Percentiles rank a stretch among this genome's conserved stretches.
Conservation (phyloP, 768 basidiomycete species). For the Trametes cinnabarina region DNA sequence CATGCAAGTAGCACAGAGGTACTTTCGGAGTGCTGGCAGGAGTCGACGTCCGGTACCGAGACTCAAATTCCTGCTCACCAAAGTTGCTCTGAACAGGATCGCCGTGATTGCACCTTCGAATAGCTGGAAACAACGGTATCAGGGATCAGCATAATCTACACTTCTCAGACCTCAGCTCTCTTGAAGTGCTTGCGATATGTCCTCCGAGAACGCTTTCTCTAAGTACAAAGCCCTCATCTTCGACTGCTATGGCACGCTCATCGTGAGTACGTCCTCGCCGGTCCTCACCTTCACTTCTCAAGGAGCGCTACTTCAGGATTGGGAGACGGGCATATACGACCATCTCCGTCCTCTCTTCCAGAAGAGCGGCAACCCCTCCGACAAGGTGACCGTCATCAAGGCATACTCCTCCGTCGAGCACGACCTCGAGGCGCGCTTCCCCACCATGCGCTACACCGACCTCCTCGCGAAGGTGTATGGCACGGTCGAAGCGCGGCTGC, state of each 20-base stretch:
- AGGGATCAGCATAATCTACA: no score
- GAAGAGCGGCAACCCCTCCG: constrained; percentile 38
- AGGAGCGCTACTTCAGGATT: no score
- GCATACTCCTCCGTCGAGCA: constrained; percentile 54
- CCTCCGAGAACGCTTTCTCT: constrained; percentile 13
- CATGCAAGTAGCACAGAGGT: no score
- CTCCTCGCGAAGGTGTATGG: constrained; percentile 46
- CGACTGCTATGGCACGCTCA: constrained; percentile 76
- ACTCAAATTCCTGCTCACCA: no score
- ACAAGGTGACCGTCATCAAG: constrained; percentile 49
- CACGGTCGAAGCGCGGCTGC: constrained; percentile 34
- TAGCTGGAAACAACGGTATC: no score
- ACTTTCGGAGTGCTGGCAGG: no score
- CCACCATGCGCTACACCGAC: constrained; percentile 57
- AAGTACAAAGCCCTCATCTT: constrained; percentile 55
- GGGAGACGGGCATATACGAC: constrained; percentile 66
- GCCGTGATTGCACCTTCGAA: no score
- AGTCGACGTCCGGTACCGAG: no score
- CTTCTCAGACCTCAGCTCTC: no score
- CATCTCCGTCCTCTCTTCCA: constrained; percentile 52
- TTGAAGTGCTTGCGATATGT: no score
- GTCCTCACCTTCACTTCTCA: no score
- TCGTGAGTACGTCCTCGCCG: constrained; percentile 37
- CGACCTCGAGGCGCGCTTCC: constrained; percentile 57
- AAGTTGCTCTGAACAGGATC: no score